Base-by-base conservation (phyloP, 2,329 filamentous ascomycete species). In the Geosmithia flava region DNA sequence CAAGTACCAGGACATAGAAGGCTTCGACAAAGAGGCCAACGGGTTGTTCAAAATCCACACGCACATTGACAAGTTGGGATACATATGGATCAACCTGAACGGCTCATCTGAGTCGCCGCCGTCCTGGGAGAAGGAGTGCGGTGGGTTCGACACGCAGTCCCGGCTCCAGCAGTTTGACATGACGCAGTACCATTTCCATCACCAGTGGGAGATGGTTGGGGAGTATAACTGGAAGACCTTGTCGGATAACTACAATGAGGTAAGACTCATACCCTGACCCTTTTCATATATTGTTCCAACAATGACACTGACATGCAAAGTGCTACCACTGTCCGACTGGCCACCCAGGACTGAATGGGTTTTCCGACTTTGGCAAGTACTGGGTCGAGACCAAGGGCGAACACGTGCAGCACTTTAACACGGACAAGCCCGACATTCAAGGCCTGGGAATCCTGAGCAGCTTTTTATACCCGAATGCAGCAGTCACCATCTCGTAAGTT, bases 201-300 rank as follows among this genome's bases (percentile, higher is more conserved):
- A 80, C 56, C 60, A 62, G 27, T 80, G 74, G 73, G 68, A 76
- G 53, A 72, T 77, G 69, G 69, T 76, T 45, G 71, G 71, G 0
- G 67, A 71, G 29, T 76, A 72, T 57, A 79, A 80, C 63, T 80
- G 76, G 76, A 80, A 80, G 63, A 71, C 74, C 20, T 59, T 78
- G 30, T 70, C 72, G 13, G 78, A 82, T 57, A 81, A 82, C 64
- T 83, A 80, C 66, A 83, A 83, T 57, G 78, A n/a, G n/a, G n/a
- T n/a, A n/a, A n/a, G n/a, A n/a, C n/a, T n/a, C n/a, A n/a, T n/a
- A n/a, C n/a, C n/a, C n/a, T n/a, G n/a, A n/a, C n/a, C n/a, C n/a
- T n/a, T n/a, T n/a, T n/a, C n/a, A n/a, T n/a, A n/a, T n/a, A n/a
- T n/a, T n/a, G n/a, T n/a, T n/a, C n/a, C n/a, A n/a, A n/a, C n/a